Evolutionary conservation across 2,329 filamentous ascomycete genomes (phyloP).

Genomic region (Acrocalymma vagum): DNA sequence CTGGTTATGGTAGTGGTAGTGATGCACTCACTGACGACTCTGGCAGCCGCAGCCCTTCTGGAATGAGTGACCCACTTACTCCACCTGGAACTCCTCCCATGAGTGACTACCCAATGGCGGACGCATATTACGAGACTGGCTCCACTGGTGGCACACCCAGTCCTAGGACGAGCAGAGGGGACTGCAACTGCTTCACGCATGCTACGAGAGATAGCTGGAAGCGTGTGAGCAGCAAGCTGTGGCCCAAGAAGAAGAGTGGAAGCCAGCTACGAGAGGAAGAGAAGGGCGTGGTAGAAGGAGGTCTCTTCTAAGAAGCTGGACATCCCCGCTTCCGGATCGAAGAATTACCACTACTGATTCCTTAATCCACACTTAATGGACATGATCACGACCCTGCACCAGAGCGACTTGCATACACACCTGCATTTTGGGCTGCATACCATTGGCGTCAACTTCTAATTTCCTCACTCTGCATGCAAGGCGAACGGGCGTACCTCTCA

Average conservation of each 20-base stretch:
- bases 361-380: conserved; percentile 12
- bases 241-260: conserved; percentile 50
- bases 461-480: conserved; percentile 34
- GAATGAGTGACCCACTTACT: conserved; percentile 71
- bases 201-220: conserved; percentile 51
- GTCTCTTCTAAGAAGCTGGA: conserved; percentile 35
- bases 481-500: conserved; percentile 39
- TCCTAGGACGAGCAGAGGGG: conserved; percentile 46
- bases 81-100: conserved; percentile 82
- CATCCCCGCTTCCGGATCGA: conserved; percentile 7
- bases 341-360: conserved; percentile 7
- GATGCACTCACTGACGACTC: conserved; percentile 69
- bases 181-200: conserved; percentile 45
- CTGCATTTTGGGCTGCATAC: conserved; percentile 46
- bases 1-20: conserved; percentile 52
- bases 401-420: conserved; percentile 41
- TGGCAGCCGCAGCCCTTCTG: conserved; percentile 60
- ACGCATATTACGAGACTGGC: conserved; percentile 45
- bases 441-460: conserved; percentile 35
- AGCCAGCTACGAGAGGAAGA: conserved; percentile 46
- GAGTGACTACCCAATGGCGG: conserved; percentile 55
- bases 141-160: conserved; percentile 46
- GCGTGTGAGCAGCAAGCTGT: conserved; percentile 51
- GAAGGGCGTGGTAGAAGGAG: conserved; percentile 44
- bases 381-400: conserved; percentile 44